phyloP scores from a whole-genome alignment of 805 yeast genomes.

The Starmera pachycereana region DNA sequence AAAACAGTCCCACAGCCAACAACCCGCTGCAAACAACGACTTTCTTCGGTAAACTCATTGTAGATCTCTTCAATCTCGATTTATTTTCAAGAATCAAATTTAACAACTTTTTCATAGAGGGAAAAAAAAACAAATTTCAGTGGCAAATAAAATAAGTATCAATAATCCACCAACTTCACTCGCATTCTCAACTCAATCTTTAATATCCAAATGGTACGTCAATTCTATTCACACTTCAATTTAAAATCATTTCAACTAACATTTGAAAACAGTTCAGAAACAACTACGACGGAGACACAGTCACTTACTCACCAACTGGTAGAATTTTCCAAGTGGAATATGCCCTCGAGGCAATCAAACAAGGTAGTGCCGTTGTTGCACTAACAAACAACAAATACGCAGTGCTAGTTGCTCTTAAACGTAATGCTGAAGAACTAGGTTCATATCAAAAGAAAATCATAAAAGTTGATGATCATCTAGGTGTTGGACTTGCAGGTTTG shows the following conservation, averaged over 20 bases:
- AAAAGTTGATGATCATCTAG: slow-evolving; percentile 87
- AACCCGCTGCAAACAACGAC: slow-evolving; percentile 13
- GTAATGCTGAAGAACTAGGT: slow-evolving; percentile 96
- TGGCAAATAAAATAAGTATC: too few species aligned
- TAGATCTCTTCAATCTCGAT: too few species aligned
- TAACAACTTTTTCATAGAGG: too few species aligned
- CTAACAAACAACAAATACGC: slow-evolving; percentile 78
- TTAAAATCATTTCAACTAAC: too few species aligned
- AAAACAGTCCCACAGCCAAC: slow-evolving; percentile 66
- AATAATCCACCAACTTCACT: too few species aligned
- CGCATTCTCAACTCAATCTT: too few species aligned
- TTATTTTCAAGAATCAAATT: too few species aligned
- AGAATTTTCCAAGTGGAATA: slow-evolving; percentile 85
- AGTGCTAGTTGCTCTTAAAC: slow-evolving; percentile 84
- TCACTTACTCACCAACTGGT: slow-evolving; percentile 94
- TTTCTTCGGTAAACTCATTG: too few species aligned
- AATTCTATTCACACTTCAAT: too few species aligned
- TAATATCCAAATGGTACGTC: too few species aligned
- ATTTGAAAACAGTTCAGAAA: slow-evolving; percentile 63
- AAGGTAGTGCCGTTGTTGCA: slow-evolving; percentile 97
- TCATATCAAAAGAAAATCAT: slow-evolving; percentile 92
- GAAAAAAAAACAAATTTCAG: too few species aligned
- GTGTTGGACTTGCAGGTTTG: slow-evolving; percentile 91
- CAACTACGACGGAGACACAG: slow-evolving; percentile 97
- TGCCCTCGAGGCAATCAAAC: slow-evolving; percentile 92